Evolutionary conservation across 495 filamentous ascomycete species (phyloP), one percentile per base, ranked within the genome.

Genomic region (Xylaria castorea): DNA sequence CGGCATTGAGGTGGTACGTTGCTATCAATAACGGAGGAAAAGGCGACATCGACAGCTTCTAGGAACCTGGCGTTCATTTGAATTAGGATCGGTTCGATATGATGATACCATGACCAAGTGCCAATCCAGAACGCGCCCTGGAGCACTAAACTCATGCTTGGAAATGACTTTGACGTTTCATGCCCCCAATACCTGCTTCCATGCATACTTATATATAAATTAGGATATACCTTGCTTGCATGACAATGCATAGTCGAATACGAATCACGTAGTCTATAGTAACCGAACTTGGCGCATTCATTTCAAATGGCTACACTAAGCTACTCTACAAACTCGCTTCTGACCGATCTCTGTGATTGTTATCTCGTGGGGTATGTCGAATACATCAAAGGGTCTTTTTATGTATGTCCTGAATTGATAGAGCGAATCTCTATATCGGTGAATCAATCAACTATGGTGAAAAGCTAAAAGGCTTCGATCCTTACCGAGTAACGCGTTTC

Each of bases 91-190:
- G 27, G 40, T 34, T 34, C 25, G 62, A 65, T 64, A 18, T 32
- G 61, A 44, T 64, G 61, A 60, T 61, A 12, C 32, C 34, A 38
- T 38, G 58, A 30, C 11, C 34, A 20, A 38, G 58, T 61, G 34
- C 53, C 25, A 30, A 55, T 20, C 11, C 25, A 30, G 4, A 4
- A 11, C 25, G 53, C 16, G 36, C 7, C 16, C 4, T 38, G 20
- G 20, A 9, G 18, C 32, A 61, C 58, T 61, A n/a, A 38, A 22
- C 58, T 7, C 58, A 38, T 22, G 34, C n/a, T 61, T 61, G 32
- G 58, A 22, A 38, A 36, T n/a, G 20, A 38, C 34, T 61, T 38
- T 61, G 34, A 61, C 32, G 34, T 61, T 25, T 61, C 58, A 61
- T 61, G n/a, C 34, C 32, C 32, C 6, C 5, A 18, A 4, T 57